phyloP scores from a whole-genome alignment of 2,329 filamentous ascomycete species.

The Fusarium illudens region DNA sequence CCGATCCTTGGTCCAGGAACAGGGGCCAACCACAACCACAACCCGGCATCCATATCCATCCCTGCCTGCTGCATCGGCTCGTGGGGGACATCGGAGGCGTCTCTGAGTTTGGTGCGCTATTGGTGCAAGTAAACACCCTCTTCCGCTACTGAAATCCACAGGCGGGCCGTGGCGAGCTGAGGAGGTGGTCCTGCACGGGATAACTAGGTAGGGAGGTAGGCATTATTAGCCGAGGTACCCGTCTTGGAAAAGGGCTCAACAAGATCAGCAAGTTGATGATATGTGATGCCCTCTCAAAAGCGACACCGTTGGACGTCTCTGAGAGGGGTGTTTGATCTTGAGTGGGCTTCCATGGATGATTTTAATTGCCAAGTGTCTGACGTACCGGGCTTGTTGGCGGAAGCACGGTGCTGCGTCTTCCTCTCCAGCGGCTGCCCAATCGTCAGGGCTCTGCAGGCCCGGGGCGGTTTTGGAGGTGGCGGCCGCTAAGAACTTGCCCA shows the following conservation, averaged over 20 bases:
- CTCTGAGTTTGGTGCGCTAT: slow-evolving; percentile 14
- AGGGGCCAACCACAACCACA: slow-evolving; percentile 27
- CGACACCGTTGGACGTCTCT: not conserved
- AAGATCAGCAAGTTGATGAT: not conserved
- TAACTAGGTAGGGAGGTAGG: not conserved
- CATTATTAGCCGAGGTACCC: not conserved
- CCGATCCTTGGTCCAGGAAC: slow-evolving; percentile 15
- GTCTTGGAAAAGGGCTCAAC: not conserved
- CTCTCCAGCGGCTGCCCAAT: slow-evolving; percentile 18
- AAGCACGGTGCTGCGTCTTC: not conserved
- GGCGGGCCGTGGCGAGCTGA: slow-evolving; percentile 33
- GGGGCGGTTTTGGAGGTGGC: slow-evolving; percentile 25
- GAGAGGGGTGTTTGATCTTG: not conserved
- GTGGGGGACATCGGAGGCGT: slow-evolving; percentile 20
- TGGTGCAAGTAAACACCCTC: slow-evolving; percentile 11
- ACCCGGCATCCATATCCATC: not conserved
- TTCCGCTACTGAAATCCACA: slow-evolving; percentile 11
- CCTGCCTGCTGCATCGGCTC: slow-evolving; percentile 10
- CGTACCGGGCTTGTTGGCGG: not conserved
- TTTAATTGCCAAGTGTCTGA: not conserved
- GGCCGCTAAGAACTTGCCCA: slow-evolving; percentile 22
- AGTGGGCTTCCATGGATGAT: not conserved
- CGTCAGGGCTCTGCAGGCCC: slow-evolving; percentile 2
- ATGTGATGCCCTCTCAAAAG: not conserved
- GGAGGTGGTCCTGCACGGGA: slow-evolving; percentile 10